Percentiles rank a stretch among this genome's conserved stretches.
Evolutionary conservation across 2,329 filamentous ascomycete species (phyloP).

Genomic region (Neonectria neomacrospora): DNA sequence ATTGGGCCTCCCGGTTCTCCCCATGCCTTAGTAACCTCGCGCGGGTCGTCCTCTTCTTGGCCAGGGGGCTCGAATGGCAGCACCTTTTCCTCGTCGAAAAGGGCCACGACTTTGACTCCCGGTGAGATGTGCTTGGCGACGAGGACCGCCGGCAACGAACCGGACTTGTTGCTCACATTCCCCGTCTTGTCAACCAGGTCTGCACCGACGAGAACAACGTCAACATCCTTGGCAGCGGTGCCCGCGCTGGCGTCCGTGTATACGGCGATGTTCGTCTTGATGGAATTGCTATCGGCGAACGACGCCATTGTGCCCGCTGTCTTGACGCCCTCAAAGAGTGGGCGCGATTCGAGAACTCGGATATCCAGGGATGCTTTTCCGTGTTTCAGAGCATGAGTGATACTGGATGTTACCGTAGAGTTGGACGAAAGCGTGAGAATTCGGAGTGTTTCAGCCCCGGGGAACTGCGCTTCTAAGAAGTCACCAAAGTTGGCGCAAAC

Average conservation of each 20-base stretch:
- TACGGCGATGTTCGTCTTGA: slow-evolving; percentile 54
- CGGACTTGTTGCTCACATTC: slow-evolving; percentile 74
- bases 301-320: slow-evolving; percentile 63
- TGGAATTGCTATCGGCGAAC: slow-evolving; percentile 46
- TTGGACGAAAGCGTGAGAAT: slow-evolving; percentile 72
- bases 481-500: slow-evolving; percentile 51
- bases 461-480: slow-evolving; percentile 45
- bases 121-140: slow-evolving; percentile 62
- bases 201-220: slow-evolving; percentile 71
- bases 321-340: slow-evolving; percentile 71
- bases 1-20: slow-evolving; percentile 54
- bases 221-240: slow-evolving; percentile 60
- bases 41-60: slow-evolving; percentile 60
- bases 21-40: slow-evolving; percentile 64
- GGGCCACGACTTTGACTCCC: slow-evolving; percentile 60
- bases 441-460: slow-evolving; percentile 48
- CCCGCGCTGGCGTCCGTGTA: slow-evolving; percentile 71
- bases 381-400: slow-evolving; percentile 55
- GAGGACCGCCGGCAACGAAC: slow-evolving; percentile 68
- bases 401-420: slow-evolving; percentile 65
- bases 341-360: slow-evolving; percentile 73
- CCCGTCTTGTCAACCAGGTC: slow-evolving; percentile 69
- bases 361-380: slow-evolving; percentile 60
- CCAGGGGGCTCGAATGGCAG: slow-evolving; percentile 55
- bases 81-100: slow-evolving; percentile 72